Percentiles rank a stretch among this genome's conserved stretches.
Conservation (phyloP, 257 asterid genomes). For the Solanum peruvianum region DNA sequence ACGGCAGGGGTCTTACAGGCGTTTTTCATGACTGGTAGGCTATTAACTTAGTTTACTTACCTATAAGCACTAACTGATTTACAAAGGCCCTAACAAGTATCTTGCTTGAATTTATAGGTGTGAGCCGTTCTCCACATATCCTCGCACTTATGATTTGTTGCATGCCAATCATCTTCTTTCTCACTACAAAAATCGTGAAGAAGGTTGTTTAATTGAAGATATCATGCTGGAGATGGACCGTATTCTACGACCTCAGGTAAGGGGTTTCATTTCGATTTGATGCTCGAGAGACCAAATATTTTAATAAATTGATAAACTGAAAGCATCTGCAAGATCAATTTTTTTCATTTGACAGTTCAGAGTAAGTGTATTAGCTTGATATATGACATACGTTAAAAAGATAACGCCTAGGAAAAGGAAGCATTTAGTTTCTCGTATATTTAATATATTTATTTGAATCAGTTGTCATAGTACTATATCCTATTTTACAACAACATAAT, state of each 20-base stretch:
- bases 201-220: conserved; percentile 78
- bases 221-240: conserved; percentile 94
- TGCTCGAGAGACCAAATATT: conserved; percentile 34
- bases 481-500: neutral
- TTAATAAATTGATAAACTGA: neutral
- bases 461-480: neutral
- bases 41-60: neutral
- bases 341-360: neutral
- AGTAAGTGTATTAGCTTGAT: neutral
- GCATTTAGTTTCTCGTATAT: neutral
- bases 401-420: neutral
- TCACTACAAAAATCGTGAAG: conserved; percentile 35
- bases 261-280: neutral
- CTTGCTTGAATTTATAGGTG: conserved; percentile 40
- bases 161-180: conserved; percentile 52
- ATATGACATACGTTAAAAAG: neutral
- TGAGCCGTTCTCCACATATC: conserved; percentile 91
- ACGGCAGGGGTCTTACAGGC: conserved; percentile 74
- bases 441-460: neutral
- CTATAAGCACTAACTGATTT: neutral
- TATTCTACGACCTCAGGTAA: conserved; percentile 77
- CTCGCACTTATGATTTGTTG: conserved; percentile 73
- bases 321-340: neutral
- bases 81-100: neutral
- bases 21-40: conserved; percentile 83